phyloP scores from a whole-genome alignment of 306 rosid genomes.

The Casuarina equisetifolia region DNA sequence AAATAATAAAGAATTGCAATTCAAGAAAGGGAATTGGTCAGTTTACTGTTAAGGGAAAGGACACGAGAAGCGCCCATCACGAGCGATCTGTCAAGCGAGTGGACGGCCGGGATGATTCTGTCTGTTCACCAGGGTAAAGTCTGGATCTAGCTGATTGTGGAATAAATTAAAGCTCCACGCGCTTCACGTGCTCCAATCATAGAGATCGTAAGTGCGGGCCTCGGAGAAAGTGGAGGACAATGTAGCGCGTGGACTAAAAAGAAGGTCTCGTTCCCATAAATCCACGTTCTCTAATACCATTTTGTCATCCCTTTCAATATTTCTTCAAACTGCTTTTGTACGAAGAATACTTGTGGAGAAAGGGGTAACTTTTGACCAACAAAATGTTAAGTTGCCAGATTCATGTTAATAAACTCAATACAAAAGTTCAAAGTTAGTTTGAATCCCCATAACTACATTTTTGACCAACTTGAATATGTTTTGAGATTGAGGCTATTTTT shows the following conservation, averaged over 20 bases:
- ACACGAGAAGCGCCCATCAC: not conserved
- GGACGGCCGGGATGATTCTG: conserved; percentile 33
- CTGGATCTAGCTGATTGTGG: not conserved
- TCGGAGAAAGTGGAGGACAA: not conserved
- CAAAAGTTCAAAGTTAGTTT: too few species aligned
- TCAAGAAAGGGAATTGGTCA: not conserved
- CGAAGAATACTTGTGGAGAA: too few species aligned
- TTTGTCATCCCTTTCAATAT: too few species aligned
- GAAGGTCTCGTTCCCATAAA: too few species aligned
- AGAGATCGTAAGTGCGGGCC: conserved; percentile 21
- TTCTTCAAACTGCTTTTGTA: too few species aligned
- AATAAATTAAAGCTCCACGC: conserved; percentile 34
- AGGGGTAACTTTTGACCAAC: too few species aligned
- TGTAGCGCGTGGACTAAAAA: conserved; percentile 17
- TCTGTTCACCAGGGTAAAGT: conserved; percentile 20
- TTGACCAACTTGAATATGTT: too few species aligned
- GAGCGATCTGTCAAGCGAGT: conserved; percentile 17
- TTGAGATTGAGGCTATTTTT: too few species aligned
- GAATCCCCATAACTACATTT: too few species aligned
- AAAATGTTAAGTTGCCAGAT: too few species aligned
- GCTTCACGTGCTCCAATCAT: conserved; percentile 50
- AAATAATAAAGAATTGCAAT: not conserved
- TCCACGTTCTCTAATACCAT: too few species aligned
- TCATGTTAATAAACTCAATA: too few species aligned
- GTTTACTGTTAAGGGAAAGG: not conserved